phyloP scores from a whole-genome alignment of 371 early-diverging fungal species.

The Apophysomyces ossiformis region DNA sequence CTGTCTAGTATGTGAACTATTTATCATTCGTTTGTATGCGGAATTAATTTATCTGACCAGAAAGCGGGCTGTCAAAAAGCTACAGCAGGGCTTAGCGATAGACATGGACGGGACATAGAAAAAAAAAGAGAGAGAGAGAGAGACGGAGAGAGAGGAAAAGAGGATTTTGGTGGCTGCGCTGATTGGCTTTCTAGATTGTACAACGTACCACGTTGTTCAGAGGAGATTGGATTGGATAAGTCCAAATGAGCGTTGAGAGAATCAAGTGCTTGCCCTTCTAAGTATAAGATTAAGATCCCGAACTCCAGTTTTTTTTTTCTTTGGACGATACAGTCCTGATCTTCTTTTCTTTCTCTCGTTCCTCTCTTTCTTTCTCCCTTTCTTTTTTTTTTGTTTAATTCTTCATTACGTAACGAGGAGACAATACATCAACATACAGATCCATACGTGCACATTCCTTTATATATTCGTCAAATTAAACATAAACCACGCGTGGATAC shows the following conservation, averaged over 20 bases:
- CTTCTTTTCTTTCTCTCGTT: constrained; percentile 7
- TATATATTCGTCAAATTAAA: not conserved
- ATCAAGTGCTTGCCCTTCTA: constrained; percentile 6
- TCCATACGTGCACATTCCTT: too few relatives aligned
- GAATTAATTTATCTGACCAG: constrained; percentile 1
- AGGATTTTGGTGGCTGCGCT: not conserved
- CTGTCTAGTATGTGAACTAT: too few relatives aligned
- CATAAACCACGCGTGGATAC: constrained; percentile 1
- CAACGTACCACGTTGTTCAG: constrained; percentile 3
- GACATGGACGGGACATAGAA: not conserved
- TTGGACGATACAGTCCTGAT: not conserved
- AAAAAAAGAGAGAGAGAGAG: too few relatives aligned
- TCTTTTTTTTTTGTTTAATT: not conserved
- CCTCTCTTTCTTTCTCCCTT: not conserved
- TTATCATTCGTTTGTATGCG: too few relatives aligned
- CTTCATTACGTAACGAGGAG: not conserved
- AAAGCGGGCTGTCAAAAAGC: not conserved
- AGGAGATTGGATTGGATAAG: constrained; percentile 7
- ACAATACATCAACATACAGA: too few relatives aligned
- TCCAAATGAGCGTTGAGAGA: constrained; percentile 11
- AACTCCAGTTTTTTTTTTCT: constrained; percentile 8
- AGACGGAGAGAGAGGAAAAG: too few relatives aligned
- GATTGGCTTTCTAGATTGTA: constrained; percentile 6
- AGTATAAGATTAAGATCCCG: not conserved
- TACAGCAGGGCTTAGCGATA: not conserved